These are phyloP conservation scores for Cyberlindnera xishuangbannaensis DNA, from an alignment of 805 yeast genomes.

Conservation along the genomic window DNA sequence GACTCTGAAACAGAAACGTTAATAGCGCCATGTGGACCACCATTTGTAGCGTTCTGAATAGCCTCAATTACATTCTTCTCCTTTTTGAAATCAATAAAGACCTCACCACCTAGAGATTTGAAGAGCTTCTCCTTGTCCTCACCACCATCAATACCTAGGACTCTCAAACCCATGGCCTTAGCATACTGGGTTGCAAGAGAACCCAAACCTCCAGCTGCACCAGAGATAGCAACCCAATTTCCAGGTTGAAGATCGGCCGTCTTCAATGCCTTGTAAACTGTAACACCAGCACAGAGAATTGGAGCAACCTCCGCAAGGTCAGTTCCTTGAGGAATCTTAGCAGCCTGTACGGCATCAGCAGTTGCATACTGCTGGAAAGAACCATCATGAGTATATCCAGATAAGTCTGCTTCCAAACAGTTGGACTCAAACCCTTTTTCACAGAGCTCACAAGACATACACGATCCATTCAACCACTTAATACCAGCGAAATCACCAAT, in stretches of 20 bases:
- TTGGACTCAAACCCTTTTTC: constrained; percentile 60
- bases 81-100: constrained; percentile 52
- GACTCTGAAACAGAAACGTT: constrained; percentile 69
- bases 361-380: constrained; percentile 89
- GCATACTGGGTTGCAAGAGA: constrained; percentile 72
- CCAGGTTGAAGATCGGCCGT: constrained; percentile 67
- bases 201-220: constrained; percentile 81
- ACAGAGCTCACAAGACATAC: constrained; percentile 75
- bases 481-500: constrained; percentile 80
- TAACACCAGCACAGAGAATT: constrained; percentile 85
- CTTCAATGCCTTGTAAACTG: constrained; percentile 86
- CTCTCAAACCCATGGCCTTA: constrained; percentile 70
- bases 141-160: constrained; percentile 68
- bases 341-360: constrained; percentile 85
- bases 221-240: constrained; percentile 71
- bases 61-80: constrained; percentile 50
- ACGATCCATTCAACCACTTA: constrained; percentile 79
- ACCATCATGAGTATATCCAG: constrained; percentile 89
- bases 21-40: constrained; percentile 74
- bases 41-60: constrained; percentile 51
- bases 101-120: constrained; percentile 61
- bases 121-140: constrained; percentile 51
- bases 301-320: constrained; percentile 78
- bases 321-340: constrained; percentile 65
- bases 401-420: constrained; percentile 64